phyloP scores from a whole-genome alignment of 441 rosid species.

The Aleurites moluccanus region DNA sequence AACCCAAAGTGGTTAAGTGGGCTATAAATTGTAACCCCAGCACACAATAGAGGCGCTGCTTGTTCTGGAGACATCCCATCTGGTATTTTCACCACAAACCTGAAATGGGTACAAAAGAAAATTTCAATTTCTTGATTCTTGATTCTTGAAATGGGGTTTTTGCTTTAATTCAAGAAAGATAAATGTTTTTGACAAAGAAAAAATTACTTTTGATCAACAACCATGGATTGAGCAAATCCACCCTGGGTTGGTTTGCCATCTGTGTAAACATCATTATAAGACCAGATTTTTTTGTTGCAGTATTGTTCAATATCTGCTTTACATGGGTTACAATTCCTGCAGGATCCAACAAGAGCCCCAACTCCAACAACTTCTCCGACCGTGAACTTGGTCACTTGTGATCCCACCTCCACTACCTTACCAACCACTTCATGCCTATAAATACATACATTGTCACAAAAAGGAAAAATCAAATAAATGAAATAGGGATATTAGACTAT shows the following conservation, averaged over 20 bases:
- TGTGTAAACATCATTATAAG: conserved; percentile 49
- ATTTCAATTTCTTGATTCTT: background rate
- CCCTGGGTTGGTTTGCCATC: conserved; percentile 73
- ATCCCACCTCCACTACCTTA: conserved; percentile 35
- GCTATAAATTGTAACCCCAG: conserved; percentile 82
- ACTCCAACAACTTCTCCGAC: conserved; percentile 66
- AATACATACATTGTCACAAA: too few species aligned
- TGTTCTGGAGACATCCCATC: conserved; percentile 81
- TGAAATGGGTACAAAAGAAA: conserved; percentile 16
- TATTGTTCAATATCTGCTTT: conserved; percentile 68
- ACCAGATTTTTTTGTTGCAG: conserved; percentile 51
- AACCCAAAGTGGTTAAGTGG: conserved; percentile 84
- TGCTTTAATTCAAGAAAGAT: background rate
- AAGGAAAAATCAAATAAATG: too few species aligned
- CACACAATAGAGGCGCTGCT: conserved; percentile 79
- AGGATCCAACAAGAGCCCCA: conserved; percentile 70
- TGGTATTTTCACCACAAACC: conserved; percentile 86
- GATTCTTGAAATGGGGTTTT: background rate
- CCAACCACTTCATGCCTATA: conserved; percentile 44
- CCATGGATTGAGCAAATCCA: conserved; percentile 66
- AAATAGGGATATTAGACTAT: too few species aligned
- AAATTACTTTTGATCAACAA: conserved; percentile 54
- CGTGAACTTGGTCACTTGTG: conserved; percentile 27
- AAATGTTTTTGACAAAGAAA: background rate
- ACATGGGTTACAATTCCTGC: conserved; percentile 72